Base-by-base conservation (phyloP, 2,329 filamentous ascomycete genomes). In the Zymoseptoria ardabiliae region DNA sequence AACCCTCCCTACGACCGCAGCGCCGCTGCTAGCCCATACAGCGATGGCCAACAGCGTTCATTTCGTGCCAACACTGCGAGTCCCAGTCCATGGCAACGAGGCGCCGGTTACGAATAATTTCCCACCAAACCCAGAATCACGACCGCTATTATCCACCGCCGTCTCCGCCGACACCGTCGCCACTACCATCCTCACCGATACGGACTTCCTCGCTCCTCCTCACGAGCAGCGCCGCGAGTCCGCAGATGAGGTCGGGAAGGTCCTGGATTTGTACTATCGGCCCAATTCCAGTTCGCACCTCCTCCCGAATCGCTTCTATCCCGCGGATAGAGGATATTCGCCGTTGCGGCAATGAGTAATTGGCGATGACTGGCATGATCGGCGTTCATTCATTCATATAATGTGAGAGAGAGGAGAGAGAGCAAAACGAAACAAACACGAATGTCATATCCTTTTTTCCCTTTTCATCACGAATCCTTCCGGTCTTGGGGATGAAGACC, bases 31-130 rank as follows among this genome's bases (percentile, higher is more conserved):
- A 74, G 72, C 65, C 70, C 72, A 52, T 62, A 64, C 58, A 52
- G 61, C 58, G 54, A 61, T 25, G 54, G 63, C 52, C 58, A 64
- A 57, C 58, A 64, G 35, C 53, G 58, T 55, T 61, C 55, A 58
- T 68, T 67, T 68, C 69, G 67, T 61, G 61, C 54, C 25, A 61
- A 66, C 79, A 65, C 81, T 82, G 68, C 61, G 68, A 84, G 78
- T 69, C 72, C 80, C 45, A 85, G 82, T 73, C 83, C 84, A 56
- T 87, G 84, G 84, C 84, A 87, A 73, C 75, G 84, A 70, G 84
- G 84, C 50, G 84, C 84, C 30, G 84, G 84, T 51, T 87, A 86
- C 67, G 84, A 86, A 61, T 80, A 82, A 62, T 45, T n/a, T n/a
- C 13, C 11, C 50, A 25, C 7, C 19, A 25, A 25, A 21, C 23